Evolutionary conservation across 2,329 filamentous ascomycete genomes (phyloP).

Genomic region (Fusarium phyllophilum): DNA sequence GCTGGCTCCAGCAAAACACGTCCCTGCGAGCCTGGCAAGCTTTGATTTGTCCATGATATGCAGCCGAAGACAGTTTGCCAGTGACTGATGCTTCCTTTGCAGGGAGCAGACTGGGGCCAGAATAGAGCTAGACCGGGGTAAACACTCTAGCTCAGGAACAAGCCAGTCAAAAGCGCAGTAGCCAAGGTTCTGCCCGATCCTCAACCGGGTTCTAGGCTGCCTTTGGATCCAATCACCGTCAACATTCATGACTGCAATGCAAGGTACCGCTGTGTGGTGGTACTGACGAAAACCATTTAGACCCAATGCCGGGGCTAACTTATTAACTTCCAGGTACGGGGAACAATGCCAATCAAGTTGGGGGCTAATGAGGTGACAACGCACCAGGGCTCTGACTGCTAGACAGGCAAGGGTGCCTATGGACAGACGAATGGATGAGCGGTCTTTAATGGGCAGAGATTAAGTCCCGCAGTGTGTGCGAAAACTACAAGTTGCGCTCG

Average conservation of each 20-base stretch:
- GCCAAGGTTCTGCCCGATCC: conserved; percentile 31
- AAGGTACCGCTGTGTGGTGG: conserved; percentile 40
- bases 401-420: conserved; percentile 9
- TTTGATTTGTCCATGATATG: conserved; percentile 34
- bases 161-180: conserved; percentile 41
- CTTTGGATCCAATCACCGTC: conserved; percentile 35
- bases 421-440: neutral
- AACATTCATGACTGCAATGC: conserved; percentile 17
- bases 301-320: conserved; percentile 37
- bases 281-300: conserved; percentile 24
- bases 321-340: conserved; percentile 28
- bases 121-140: conserved; percentile 29
- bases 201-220: conserved; percentile 25
- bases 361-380: conserved; percentile 39
- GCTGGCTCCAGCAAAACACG: conserved; percentile 34
- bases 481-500: conserved; percentile 45
- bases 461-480: conserved; percentile 28
- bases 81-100: conserved; percentile 35
- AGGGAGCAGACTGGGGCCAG: conserved; percentile 29
- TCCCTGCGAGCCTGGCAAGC: conserved; percentile 25
- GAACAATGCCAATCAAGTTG: conserved; percentile 26
- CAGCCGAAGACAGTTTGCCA: conserved; percentile 14
- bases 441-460: conserved; percentile 29
- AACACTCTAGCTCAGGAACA: conserved; percentile 40
- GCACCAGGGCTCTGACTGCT: conserved; percentile 21